Evolutionary conservation across 352 stramenopile species (phyloP).

Genomic region (Phytopythium mirpurense): DNA sequence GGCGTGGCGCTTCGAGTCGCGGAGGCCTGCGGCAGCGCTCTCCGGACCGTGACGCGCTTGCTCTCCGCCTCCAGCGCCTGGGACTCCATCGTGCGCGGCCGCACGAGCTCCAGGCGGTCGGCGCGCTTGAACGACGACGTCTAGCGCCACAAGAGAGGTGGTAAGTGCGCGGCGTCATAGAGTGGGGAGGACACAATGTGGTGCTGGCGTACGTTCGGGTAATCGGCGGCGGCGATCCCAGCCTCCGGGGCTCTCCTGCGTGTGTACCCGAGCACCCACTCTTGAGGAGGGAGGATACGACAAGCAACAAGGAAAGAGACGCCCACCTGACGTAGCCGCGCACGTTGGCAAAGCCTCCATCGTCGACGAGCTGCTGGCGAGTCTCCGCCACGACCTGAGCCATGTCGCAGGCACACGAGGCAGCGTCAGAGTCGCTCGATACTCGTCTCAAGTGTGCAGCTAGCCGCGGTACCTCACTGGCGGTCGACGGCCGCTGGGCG

Average conservation of each 20-base stretch:
- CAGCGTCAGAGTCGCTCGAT: neutral
- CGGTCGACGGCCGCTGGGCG: conserved; percentile 15
- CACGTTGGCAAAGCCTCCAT: conserved; percentile 10
- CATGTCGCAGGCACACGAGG: neutral
- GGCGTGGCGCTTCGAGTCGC: neutral
- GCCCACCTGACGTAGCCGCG: conserved; percentile 51
- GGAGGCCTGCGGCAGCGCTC: neutral
- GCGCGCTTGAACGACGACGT: neutral
- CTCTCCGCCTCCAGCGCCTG: neutral
- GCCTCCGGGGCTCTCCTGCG: neutral
- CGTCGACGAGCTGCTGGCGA: neutral
- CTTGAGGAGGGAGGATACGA: neutral
- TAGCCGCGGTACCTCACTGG: conserved; percentile 18
- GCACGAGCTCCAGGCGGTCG: neutral
- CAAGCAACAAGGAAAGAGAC: neutral
- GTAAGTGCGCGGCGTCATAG: too few species aligned
- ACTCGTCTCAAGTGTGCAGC: neutral
- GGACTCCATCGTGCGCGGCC: conserved; percentile 7
- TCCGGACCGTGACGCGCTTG: neutral
- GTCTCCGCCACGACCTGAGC: neutral
- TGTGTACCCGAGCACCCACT: neutral
- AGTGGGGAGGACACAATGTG: too few species aligned
- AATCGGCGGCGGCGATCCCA: neutral
- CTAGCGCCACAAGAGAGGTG: neutral
- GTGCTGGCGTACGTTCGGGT: neutral